Base-by-base conservation (phyloP, 257 asterid species). In the Solanum habrochaites region DNA sequence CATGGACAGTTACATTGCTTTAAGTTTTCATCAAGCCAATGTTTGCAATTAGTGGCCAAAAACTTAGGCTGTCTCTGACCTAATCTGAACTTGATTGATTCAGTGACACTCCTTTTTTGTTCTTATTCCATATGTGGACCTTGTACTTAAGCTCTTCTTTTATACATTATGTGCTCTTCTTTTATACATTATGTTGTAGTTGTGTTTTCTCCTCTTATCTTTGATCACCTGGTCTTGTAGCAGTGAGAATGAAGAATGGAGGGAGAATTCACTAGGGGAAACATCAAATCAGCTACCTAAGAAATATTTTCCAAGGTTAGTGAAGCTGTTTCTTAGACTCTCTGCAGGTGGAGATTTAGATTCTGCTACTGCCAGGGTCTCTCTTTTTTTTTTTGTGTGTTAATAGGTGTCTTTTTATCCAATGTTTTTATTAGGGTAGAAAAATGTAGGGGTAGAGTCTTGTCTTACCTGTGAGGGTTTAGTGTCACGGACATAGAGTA, bases 221-320 rank as follows among this genome's bases (percentile, higher is more conserved):
- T 25, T 81, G 85, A 81, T 47, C 85, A 81, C 45, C 70, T 35
- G 72, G 11, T 64, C 84, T 72, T 73, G 56, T 52, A 85, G 87
- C 82, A 71, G 42, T 37, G 84, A 47, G 60, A 64, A 31, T 49
- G 83, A 72, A 71, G 87, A 72, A 47, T 64, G 52, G 47, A 71
- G 84, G 56, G 70, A 69, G 84, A 64, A 78, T 52, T 56, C 58
- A 52, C 56, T 49, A 23, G 52, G 40, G 45, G 87, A 35, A 25
- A 49, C 67, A 52, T 73, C 45, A 75, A 35, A 85, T 49, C 83
- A 75, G 70, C 52, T 2, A 32, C n/a, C 72, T 35, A 85, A 72
- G 12, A 85, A 13, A 37, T 85, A 85, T 78, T 85, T 85, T 49
- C 87, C 87, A 40, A 85, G 87, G 87, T 85, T 47, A 72, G 87